Evolutionary conservation across 305 asterid genomes (phyloP).

Genomic region (Solanum aculeatissimum): DNA sequence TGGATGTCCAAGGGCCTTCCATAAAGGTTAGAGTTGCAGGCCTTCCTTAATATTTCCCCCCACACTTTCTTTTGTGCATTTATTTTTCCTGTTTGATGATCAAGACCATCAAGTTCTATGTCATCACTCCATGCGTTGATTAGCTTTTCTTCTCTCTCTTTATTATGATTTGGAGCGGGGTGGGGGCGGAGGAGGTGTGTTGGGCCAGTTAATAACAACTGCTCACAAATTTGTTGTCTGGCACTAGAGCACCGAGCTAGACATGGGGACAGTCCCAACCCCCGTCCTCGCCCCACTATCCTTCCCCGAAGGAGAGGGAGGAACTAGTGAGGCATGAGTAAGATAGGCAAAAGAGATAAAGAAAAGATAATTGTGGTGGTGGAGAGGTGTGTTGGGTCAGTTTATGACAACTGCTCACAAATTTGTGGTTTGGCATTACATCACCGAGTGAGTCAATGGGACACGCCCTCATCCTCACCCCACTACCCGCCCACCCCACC

Average conservation of each 20-base stretch:
- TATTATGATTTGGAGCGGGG: neutral
- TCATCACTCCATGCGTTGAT: neutral
- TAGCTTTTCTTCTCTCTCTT: neutral
- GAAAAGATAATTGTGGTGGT: neutral
- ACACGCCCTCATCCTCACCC: neutral
- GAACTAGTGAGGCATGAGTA: neutral
- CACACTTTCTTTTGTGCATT: neutral
- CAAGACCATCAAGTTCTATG: neutral
- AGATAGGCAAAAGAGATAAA: neutral
- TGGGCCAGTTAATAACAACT: neutral
- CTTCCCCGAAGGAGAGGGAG: neutral
- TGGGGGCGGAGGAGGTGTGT: neutral
- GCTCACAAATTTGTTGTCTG: neutral
- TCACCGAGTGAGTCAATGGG: neutral
- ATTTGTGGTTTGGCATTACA: neutral
- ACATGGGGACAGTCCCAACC: neutral
- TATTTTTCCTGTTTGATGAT: neutral
- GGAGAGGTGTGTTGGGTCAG: neutral
- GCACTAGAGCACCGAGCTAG: neutral
- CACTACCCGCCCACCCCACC: neutral
- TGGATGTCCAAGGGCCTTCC: constrained; percentile 98
- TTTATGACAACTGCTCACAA: neutral
- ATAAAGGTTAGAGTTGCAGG: constrained; percentile 51
- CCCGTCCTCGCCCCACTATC: neutral
- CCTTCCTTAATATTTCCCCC: neutral